phyloP scores from a whole-genome alignment of 495 filamentous ascomycete species.

The Xylaria castorea region DNA sequence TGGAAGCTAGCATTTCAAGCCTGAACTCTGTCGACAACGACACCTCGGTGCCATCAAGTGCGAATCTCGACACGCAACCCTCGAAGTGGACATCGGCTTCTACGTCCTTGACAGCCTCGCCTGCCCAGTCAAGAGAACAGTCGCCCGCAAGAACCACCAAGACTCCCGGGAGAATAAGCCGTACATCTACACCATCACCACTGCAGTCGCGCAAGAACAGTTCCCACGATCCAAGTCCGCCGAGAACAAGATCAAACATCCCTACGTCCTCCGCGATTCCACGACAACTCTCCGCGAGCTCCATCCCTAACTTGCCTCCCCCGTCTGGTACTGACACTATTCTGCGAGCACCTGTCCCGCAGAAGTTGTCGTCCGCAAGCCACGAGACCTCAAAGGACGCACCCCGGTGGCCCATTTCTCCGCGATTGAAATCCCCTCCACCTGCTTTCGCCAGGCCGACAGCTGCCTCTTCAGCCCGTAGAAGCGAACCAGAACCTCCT shows the following conservation, averaged over 20 bases:
- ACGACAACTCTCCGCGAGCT: conserved; percentile 65
- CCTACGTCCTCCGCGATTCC: conserved; percentile 67
- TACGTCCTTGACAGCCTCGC: conserved; percentile 56
- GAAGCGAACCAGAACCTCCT: conserved; percentile 55
- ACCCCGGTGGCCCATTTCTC: conserved; percentile 71
- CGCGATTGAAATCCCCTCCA: conserved; percentile 71
- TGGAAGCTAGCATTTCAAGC: conserved; percentile 42
- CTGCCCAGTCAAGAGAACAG: conserved; percentile 56
- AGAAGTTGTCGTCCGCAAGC: conserved; percentile 58
- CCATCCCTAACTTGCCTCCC: conserved; percentile 63
- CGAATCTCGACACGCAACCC: conserved; percentile 41
- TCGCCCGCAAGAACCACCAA: conserved; percentile 53
- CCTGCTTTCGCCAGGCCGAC: conserved; percentile 57
- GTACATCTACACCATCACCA: conserved; percentile 31
- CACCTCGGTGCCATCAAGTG: conserved; percentile 40
- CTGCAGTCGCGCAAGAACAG: conserved; percentile 71
- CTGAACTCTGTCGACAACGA: conserved; percentile 40
- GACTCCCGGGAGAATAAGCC: conserved; percentile 36
- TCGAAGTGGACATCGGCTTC: conserved; percentile 53
- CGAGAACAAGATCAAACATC: conserved; percentile 58
- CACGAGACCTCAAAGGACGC: conserved; percentile 61
- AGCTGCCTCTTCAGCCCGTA: conserved; percentile 49
- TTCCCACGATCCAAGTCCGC: conserved; percentile 71
- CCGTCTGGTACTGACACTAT: conserved; percentile 61
- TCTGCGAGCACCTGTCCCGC: conserved; percentile 64